These are phyloP conservation scores for Avena eriantha DNA, from an alignment of 176 grass and related monocot genomes.

Conservation along the genomic window DNA sequence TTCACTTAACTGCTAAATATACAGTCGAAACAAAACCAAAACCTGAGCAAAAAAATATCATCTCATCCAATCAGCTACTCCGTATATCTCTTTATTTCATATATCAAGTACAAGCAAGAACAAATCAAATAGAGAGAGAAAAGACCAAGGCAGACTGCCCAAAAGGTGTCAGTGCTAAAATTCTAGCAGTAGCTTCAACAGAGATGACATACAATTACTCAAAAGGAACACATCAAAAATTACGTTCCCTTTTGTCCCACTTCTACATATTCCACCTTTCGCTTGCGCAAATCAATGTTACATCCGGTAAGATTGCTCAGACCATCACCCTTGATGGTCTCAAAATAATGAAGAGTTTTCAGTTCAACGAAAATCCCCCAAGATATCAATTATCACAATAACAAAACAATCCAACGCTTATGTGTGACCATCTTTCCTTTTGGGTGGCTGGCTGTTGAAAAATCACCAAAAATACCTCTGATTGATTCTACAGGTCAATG, in stretches of 20 bases:
- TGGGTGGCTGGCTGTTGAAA: conserved; percentile 46
- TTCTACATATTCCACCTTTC: conserved; percentile 34
- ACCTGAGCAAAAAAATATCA: too few relatives aligned
- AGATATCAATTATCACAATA: conserved; percentile 17
- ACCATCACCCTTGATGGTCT: conserved; percentile 29
- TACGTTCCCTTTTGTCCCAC: conserved; percentile 58
- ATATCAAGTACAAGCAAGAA: not conserved
- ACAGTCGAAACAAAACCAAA: not conserved
- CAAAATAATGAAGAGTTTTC: conserved; percentile 32
- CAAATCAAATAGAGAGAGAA: not conserved
- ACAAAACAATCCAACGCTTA: conserved; percentile 1
- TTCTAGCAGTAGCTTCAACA: conserved; percentile 2
- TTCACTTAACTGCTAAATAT: not conserved
- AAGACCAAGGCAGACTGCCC: not conserved
- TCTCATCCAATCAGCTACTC: not conserved
- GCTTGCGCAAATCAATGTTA: conserved; percentile 26
- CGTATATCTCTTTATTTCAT: not conserved
- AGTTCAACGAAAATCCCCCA: not conserved
- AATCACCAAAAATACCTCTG: conserved; percentile 13
- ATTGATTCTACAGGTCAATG: conserved; percentile 31
- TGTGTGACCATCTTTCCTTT: conserved; percentile 23
- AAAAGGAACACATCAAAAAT: conserved; percentile 66
- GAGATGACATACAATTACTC: conserved; percentile 43
- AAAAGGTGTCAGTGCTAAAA: not conserved
- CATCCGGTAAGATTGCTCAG: conserved; percentile 17